Conservation (phyloP, 2,329 filamentous ascomycete genomes). For the Magnaporthales sp. region DNA sequence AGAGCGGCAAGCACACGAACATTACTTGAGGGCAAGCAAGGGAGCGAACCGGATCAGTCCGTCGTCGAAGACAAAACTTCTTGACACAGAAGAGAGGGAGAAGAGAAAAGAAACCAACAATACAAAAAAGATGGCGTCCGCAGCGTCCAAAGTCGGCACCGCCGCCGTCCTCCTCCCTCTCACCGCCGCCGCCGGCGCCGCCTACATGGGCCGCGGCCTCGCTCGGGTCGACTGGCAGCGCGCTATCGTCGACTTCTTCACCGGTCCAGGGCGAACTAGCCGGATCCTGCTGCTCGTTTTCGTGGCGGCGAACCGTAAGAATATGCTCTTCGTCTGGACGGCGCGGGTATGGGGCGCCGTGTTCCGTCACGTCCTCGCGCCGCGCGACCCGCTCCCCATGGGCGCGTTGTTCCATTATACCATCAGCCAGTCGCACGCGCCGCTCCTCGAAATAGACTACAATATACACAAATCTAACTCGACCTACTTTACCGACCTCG, state of each 20-base stretch:
- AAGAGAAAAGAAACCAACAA: constrained; percentile 9
- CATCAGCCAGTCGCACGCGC: constrained; percentile 20
- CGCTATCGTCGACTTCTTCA: constrained; percentile 35
- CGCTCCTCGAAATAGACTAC: constrained; percentile 28
- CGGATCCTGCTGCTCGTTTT: constrained; percentile 46
- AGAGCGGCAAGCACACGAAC: not conserved
- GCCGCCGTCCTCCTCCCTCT: constrained; percentile 27
- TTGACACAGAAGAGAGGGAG: not conserved
- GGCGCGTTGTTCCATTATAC: constrained; percentile 26
- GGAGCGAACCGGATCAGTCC: not conserved
- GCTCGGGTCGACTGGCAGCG: constrained; percentile 33
- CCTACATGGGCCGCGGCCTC: constrained; percentile 32
- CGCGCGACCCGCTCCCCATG: constrained; percentile 15
- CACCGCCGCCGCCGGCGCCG: constrained; percentile 29
- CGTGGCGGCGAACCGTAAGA: constrained; percentile 62
- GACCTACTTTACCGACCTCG: constrained; percentile 83
- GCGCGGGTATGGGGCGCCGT: constrained; percentile 35
- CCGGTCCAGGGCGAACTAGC: constrained; percentile 43
- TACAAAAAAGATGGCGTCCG: constrained; percentile 15
- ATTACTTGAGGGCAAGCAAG: not conserved
- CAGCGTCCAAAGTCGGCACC: constrained; percentile 16
- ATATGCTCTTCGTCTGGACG: constrained; percentile 67
- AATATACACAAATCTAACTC: constrained; percentile 34
- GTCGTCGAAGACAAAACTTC: not conserved
- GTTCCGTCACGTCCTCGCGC: constrained; percentile 19